Evolutionary conservation across 2,329 filamentous ascomycete genomes (phyloP).

Genomic region (Anisogramma anomala): DNA sequence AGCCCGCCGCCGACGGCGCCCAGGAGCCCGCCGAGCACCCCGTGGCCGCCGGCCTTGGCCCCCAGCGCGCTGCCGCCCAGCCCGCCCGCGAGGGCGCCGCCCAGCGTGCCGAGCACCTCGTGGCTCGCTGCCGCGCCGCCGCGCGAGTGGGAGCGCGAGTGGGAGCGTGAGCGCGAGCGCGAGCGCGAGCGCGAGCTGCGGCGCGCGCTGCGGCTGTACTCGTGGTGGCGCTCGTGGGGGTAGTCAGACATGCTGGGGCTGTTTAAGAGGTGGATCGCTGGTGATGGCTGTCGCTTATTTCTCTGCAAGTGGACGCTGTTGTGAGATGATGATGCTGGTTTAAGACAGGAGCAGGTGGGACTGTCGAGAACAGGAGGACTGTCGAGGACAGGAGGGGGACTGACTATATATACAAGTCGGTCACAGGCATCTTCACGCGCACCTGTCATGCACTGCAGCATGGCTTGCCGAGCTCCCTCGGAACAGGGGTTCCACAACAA

Average conservation of each 20-base stretch:
- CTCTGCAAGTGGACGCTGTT: neutral
- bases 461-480: too few species aligned
- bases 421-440: neutral
- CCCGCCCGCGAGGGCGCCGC: slow-evolving; percentile 29
- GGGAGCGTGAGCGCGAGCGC: too few species aligned
- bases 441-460: neutral
- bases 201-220: neutral
- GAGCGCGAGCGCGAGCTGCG: slow-evolving; percentile 2
- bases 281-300: neutral
- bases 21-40: slow-evolving; percentile 26
- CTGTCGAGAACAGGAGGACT: too few species aligned
- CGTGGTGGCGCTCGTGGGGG: neutral
- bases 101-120: slow-evolving; percentile 29
- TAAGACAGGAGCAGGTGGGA: too few species aligned
- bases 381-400: too few species aligned
- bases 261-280: neutral
- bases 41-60: slow-evolving; percentile 21
- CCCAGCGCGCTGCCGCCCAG: slow-evolving; percentile 31
- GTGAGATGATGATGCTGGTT: neutral
- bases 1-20: slow-evolving; percentile 30
- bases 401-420: too few species aligned
- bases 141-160: neutral
- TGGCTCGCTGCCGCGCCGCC: slow-evolving; percentile 24
- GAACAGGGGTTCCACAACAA: neutral
- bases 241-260: neutral